Evolutionary conservation across 257 asterid species (phyloP).

Genomic region (Solanum megistacrolobum): DNA sequence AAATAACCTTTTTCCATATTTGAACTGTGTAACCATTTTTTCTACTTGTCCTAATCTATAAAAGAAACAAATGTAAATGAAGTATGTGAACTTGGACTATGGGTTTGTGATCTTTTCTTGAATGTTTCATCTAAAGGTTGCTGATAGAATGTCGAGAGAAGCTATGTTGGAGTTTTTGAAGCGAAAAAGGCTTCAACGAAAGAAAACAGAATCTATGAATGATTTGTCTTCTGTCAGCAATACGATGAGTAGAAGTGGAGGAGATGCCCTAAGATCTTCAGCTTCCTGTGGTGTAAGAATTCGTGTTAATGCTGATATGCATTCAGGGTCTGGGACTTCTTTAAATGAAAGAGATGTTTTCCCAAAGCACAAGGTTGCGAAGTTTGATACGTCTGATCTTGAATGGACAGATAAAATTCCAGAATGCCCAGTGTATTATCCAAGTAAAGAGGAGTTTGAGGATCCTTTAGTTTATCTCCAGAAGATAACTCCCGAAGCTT

Average conservation of each 20-base stretch:
- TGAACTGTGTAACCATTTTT: neutral
- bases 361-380: constrained; percentile 52
- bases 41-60: neutral
- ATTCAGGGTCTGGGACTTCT: constrained; percentile 27
- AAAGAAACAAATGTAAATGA: neutral
- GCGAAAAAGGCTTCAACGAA: constrained; percentile 69
- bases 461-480: constrained; percentile 86
- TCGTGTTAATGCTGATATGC: constrained; percentile 19
- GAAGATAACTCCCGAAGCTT: constrained; percentile 95
- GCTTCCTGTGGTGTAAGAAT: constrained; percentile 80
- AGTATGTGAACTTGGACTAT: neutral
- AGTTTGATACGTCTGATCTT: constrained; percentile 56
- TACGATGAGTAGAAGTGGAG: constrained; percentile 58
- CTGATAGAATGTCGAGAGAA: constrained; percentile 43
- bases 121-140: neutral
- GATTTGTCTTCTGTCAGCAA: constrained; percentile 30
- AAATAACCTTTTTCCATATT: neutral
- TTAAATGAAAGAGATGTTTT: constrained; percentile 44
- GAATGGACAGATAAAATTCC: constrained; percentile 78
- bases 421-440: constrained; percentile 81
- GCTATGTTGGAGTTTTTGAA: constrained; percentile 78
- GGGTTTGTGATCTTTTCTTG: neutral
- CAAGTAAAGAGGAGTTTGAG: constrained; percentile 78
- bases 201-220: constrained; percentile 40
- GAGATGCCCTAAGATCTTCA: constrained; percentile 65